Conservation (phyloP, 345 rosid species). For the Camelina laxa region DNA sequence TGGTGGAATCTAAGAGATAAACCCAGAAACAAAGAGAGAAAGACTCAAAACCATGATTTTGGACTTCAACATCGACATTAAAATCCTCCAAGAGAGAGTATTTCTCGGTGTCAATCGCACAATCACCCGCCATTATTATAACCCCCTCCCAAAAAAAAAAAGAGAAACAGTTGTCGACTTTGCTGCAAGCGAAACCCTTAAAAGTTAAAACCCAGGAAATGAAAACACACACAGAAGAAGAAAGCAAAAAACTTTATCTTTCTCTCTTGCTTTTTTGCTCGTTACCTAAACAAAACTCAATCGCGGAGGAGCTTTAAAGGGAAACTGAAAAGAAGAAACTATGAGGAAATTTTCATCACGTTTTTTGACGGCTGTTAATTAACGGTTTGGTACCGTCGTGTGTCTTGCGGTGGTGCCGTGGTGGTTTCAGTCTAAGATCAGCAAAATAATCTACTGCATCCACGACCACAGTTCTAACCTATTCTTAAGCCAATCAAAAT, state of each 20-base stretch:
- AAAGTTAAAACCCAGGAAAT: conserved; percentile 25
- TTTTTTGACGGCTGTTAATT: conserved; percentile 58
- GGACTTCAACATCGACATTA: conserved; percentile 49
- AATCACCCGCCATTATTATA: conserved; percentile 50
- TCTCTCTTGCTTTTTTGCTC: conserved; percentile 24
- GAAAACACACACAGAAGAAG: background rate
- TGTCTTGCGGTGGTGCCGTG: conserved; percentile 46
- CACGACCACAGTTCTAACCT: conserved; percentile 16
- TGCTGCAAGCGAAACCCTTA: conserved; percentile 39
- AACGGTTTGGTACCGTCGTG: conserved; percentile 56
- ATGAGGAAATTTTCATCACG: conserved; percentile 4
- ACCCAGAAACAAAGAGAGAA: conserved; percentile 71
- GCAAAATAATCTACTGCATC: conserved; percentile 25
- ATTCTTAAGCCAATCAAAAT: background rate
- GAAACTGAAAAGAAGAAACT: conserved; percentile 24
- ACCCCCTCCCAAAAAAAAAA: background rate
- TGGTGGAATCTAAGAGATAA: conserved; percentile 59
- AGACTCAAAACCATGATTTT: conserved; percentile 45
- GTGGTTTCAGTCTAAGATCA: conserved; percentile 20
- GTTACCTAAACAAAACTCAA: conserved; percentile 36
- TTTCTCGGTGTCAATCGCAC: conserved; percentile 44
- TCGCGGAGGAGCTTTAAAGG: conserved; percentile 20
- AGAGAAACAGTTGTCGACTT: conserved; percentile 16
- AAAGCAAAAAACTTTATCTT: background rate
- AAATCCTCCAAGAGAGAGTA: conserved; percentile 61